phyloP scores from a whole-genome alignment of 164 flowering plant species.

The Piper longum region DNA sequence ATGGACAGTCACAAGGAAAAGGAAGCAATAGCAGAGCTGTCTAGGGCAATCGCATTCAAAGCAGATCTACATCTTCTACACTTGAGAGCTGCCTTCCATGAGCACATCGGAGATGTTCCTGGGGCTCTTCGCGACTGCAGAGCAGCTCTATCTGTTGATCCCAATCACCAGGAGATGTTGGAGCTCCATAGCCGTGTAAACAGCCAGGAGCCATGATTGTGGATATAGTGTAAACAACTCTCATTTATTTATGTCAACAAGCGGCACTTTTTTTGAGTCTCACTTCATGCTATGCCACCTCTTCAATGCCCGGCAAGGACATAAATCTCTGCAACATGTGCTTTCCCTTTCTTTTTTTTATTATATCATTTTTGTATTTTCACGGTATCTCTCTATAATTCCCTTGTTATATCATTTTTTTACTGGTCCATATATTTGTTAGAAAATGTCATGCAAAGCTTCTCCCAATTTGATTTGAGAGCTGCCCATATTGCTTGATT shows the following conservation, averaged over 20 bases:
- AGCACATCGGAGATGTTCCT: slow-evolving; percentile 63
- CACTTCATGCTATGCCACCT: background rate
- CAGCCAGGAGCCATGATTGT: slow-evolving; percentile 71
- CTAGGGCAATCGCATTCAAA: slow-evolving; percentile 89
- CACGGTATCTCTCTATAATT: too few relatives aligned
- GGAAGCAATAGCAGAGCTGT: slow-evolving; percentile 87
- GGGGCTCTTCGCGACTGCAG: slow-evolving; percentile 85
- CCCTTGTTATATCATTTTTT: too few relatives aligned
- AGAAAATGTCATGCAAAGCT: too few relatives aligned
- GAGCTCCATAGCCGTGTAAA: slow-evolving; percentile 87
- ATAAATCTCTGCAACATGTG: too few relatives aligned
- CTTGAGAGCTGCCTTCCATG: slow-evolving; percentile 86
- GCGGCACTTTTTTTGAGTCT: background rate
- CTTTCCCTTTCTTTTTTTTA: too few relatives aligned
- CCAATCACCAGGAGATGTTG: slow-evolving; percentile 88
- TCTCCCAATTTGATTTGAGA: too few relatives aligned
- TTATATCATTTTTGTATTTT: too few relatives aligned
- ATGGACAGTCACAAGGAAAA: slow-evolving; percentile 91
- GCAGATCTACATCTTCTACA: slow-evolving; percentile 94
- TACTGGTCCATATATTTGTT: too few relatives aligned
- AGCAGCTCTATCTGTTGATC: slow-evolving; percentile 92
- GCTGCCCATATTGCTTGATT: too few relatives aligned
- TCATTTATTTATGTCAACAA: background rate
- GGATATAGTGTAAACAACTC: slow-evolving; percentile 6
- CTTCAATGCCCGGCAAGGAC: too few relatives aligned